These are phyloP conservation scores for Termitomyces sp. DNA, from an alignment of 768 basidiomycete species.

Conservation along the genomic window DNA sequence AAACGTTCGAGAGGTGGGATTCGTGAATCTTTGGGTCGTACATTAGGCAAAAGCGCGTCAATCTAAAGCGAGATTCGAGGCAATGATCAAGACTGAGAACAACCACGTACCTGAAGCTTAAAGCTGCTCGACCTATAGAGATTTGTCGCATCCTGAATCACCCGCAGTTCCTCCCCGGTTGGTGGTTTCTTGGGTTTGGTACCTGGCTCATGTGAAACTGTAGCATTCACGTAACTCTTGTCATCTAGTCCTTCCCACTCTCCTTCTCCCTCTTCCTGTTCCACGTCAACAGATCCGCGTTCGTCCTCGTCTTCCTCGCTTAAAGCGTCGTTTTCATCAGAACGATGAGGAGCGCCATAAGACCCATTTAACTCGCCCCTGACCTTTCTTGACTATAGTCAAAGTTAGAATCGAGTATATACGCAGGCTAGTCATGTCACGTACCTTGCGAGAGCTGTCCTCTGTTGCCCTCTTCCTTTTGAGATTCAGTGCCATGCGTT, in stretches of 20 bases:
- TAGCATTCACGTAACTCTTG: neutral
- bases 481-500: constrained; percentile 19
- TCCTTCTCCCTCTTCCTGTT: constrained; percentile 16
- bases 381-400: constrained; percentile 7
- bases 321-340: constrained; percentile 8
- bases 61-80: constrained; percentile 43
- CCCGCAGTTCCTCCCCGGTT: constrained; percentile 63
- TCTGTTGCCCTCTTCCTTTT: constrained; percentile 23
- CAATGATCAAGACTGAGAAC: neutral
- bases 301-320: constrained; percentile 4
- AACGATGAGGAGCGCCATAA: neutral
- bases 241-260: constrained; percentile 24
- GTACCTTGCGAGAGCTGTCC: constrained; percentile 18
- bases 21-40: constrained; percentile 58
- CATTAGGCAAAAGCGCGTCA: constrained; percentile 73
- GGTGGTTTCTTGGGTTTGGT: constrained; percentile 47
- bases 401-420: neutral
- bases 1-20: constrained; percentile 60
- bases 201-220: constrained; percentile 7
- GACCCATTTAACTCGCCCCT: constrained; percentile 3
- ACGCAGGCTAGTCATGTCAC: neutral
- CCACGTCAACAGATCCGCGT: constrained; percentile 6
- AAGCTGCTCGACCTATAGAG: constrained; percentile 77
- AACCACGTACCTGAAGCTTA: constrained; percentile 67
- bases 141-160: constrained; percentile 68